These are phyloP conservation scores for Scenedesmus sp. DNA, from an alignment of 163 green algal genomes.

Conservation along the genomic window DNA sequence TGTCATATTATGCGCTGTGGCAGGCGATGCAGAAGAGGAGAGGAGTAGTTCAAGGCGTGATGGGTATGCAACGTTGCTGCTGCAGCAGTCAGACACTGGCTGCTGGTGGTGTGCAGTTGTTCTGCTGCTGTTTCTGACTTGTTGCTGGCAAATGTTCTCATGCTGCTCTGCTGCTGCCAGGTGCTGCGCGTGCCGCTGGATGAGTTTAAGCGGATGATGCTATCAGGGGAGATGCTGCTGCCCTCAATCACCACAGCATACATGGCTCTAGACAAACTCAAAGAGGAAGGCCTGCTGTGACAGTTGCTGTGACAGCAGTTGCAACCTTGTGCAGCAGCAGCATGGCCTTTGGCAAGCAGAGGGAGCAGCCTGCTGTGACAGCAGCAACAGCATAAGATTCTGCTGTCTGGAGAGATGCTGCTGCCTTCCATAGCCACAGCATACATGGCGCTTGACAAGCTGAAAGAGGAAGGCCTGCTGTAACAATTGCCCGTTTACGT, in stretches of 20 bases:
- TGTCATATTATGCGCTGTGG: too few species aligned
- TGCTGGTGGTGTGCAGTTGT: background rate
- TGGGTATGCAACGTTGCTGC: background rate
- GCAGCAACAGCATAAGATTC: constrained; percentile 64
- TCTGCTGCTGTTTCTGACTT: too few species aligned
- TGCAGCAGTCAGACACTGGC: background rate
- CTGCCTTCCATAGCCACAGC: constrained; percentile 59
- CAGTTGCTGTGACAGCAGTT: background rate
- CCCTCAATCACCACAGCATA: constrained; percentile 81
- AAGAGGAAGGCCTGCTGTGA: constrained; percentile 52
- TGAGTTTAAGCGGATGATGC: constrained; percentile 38
- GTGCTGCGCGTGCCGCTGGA: constrained; percentile 57
- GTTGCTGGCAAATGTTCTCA: too few species aligned
- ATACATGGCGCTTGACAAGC: constrained; percentile 74
- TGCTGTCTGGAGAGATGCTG: too few species aligned
- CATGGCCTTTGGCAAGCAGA: background rate
- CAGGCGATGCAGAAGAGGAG: too few species aligned
- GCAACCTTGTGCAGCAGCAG: too few species aligned
- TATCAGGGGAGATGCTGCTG: constrained; percentile 82
- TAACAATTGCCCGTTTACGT: too few species aligned
- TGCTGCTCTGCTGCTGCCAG: background rate
- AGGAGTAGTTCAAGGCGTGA: too few species aligned
- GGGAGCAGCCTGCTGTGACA: background rate
- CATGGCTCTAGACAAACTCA: constrained; percentile 76
- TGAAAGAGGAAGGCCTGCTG: too few species aligned